Evolutionary conservation across 2,329 filamentous ascomycete species (phyloP).

Genomic region (Cladobotryum mycophilum): DNA sequence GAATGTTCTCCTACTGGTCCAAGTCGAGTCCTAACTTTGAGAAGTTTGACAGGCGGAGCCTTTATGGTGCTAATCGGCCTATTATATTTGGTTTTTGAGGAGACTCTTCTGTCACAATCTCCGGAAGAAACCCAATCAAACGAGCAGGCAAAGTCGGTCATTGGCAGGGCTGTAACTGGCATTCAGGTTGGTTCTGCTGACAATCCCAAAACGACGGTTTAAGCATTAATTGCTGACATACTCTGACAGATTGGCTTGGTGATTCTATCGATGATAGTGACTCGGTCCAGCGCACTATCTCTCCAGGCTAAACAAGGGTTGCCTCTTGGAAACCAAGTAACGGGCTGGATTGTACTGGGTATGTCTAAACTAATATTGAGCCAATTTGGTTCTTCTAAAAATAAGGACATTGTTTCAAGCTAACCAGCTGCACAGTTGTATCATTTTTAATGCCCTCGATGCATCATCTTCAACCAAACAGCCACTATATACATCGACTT

Average conservation of each 20-base stretch:
- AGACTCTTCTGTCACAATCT: slow-evolving; percentile 45
- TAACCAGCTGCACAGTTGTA: slow-evolving; percentile 42
- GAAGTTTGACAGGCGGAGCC: slow-evolving; percentile 64
- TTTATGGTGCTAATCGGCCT: slow-evolving; percentile 73
- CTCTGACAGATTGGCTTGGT: slow-evolving; percentile 62
- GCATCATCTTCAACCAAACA: slow-evolving; percentile 75
- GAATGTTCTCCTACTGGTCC: neutral
- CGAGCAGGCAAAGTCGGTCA: slow-evolving; percentile 26
- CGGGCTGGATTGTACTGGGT: slow-evolving; percentile 78
- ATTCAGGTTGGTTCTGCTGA: slow-evolving; percentile 46
- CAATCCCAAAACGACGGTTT: neutral
- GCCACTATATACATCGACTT: slow-evolving; percentile 83
- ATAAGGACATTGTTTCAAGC: neutral
- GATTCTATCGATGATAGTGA: slow-evolving; percentile 75
- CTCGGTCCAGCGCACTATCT: slow-evolving; percentile 76
- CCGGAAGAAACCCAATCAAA: slow-evolving; percentile 15
- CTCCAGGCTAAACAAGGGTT: slow-evolving; percentile 80
- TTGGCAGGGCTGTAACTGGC: slow-evolving; percentile 57
- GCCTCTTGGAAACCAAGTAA: slow-evolving; percentile 77
- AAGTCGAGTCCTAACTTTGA: slow-evolving; percentile 9
- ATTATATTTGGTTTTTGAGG: slow-evolving; percentile 74
- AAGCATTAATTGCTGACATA: neutral
- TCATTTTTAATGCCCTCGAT: slow-evolving; percentile 75
- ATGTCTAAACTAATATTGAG: slow-evolving; percentile 25
- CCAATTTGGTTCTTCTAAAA: too few species aligned